Conservation (phyloP, 2,329 filamentous ascomycete genomes). For the Rachicladosporium sp. region DNA sequence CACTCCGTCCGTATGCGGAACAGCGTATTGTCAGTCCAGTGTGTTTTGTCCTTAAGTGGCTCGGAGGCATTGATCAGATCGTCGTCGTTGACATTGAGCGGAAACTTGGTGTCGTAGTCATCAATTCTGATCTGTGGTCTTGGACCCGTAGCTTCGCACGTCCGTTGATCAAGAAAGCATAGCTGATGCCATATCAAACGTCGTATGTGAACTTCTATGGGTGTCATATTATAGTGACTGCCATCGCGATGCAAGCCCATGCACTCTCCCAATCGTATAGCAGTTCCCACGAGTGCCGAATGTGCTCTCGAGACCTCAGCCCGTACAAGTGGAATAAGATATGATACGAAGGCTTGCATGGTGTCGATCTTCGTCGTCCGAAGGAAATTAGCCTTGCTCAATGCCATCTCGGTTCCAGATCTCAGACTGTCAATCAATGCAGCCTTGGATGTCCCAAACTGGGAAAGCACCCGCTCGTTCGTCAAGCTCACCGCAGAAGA, state of each 20-base stretch:
- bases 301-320: slow-evolving; percentile 61
- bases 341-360: slow-evolving; percentile 65
- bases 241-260: slow-evolving; percentile 67
- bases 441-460: slow-evolving; percentile 45
- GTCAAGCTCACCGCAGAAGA: slow-evolving; percentile 56
- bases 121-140: slow-evolving; percentile 58
- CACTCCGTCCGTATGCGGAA: slow-evolving; percentile 59
- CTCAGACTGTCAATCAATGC: slow-evolving; percentile 51
- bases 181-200: slow-evolving; percentile 67
- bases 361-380: slow-evolving; percentile 61
- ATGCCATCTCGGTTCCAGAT: slow-evolving; percentile 52
- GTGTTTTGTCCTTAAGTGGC: slow-evolving; percentile 34
- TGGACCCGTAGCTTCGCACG: slow-evolving; percentile 62
- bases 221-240: slow-evolving; percentile 50
- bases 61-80: slow-evolving; percentile 39
- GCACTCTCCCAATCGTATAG: slow-evolving; percentile 62
- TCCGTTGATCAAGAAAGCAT: slow-evolving; percentile 63
- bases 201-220: slow-evolving; percentile 59
- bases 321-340: slow-evolving; percentile 61
- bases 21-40: slow-evolving; percentile 58
- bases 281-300: slow-evolving; percentile 58
- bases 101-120: slow-evolving; percentile 63
- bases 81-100: slow-evolving; percentile 56
- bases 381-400: slow-evolving; percentile 58
- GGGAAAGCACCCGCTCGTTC: slow-evolving; percentile 38